phyloP scores from a whole-genome alignment of 2,329 filamentous ascomycete genomes.

The Ophidiomyces ophidiicola region DNA sequence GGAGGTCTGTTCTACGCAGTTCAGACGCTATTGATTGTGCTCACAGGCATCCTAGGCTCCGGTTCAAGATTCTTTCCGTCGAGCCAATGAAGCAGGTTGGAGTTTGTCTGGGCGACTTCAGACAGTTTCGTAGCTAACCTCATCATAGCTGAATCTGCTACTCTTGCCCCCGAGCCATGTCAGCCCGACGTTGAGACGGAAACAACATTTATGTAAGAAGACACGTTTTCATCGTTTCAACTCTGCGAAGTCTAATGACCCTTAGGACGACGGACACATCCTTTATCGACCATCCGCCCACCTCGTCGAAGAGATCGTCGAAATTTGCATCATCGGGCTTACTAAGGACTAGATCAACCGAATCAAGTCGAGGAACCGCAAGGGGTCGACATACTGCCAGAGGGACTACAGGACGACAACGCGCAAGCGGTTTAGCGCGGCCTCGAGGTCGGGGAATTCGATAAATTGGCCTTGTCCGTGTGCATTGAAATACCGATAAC shows the following conservation, averaged over 20 bases:
- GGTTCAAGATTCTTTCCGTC: slow-evolving; percentile 67
- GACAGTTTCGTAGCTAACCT: not conserved
- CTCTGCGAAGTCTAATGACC: not conserved
- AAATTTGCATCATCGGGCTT: slow-evolving; percentile 22
- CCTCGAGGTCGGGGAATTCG: slow-evolving; percentile 31
- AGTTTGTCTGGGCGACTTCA: not conserved
- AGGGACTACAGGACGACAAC: slow-evolving; percentile 24
- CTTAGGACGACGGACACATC: slow-evolving; percentile 76
- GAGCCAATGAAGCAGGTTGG: slow-evolving; percentile 41
- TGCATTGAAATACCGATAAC: no score
- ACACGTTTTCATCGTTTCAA: no score
- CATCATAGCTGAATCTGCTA: slow-evolving; percentile 2
- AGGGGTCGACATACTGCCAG: slow-evolving; percentile 28
- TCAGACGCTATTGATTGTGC: not conserved
- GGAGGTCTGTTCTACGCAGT: slow-evolving; percentile 48
- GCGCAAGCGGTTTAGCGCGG: slow-evolving; percentile 26
- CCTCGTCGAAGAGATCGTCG: slow-evolving; percentile 37
- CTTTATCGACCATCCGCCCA: slow-evolving; percentile 72
- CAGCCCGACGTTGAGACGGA: slow-evolving; percentile 46
- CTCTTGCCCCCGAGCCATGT: slow-evolving; percentile 16
- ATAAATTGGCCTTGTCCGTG: no score
- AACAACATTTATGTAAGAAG: slow-evolving; percentile 72
- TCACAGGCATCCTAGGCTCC: slow-evolving; percentile 49
- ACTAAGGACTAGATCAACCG: slow-evolving; percentile 19
- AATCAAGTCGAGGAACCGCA: slow-evolving; percentile 20